Percentiles rank a stretch among this genome's conserved stretches.
Conservation (phyloP, 345 rosid species). For the Gynandropsis gynandra region DNA sequence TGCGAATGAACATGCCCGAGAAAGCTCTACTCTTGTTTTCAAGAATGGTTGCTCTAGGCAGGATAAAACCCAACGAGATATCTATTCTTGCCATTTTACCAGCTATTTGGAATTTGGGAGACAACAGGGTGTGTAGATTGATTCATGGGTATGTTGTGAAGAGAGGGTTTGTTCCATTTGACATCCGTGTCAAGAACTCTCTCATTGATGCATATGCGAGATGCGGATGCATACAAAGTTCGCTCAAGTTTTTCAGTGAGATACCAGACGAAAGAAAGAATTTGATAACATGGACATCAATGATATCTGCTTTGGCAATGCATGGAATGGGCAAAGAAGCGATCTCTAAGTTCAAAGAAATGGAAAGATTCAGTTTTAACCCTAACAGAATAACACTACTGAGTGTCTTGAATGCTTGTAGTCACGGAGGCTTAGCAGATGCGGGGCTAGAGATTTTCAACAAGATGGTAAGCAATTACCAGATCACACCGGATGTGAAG, state of each 20-base stretch:
- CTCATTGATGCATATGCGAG: constrained; percentile 65
- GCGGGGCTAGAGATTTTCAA: constrained; percentile 53
- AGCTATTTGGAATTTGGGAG: constrained; percentile 46
- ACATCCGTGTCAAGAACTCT: constrained; percentile 58
- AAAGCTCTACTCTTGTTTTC: constrained; percentile 63
- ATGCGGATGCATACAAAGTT: constrained; percentile 61
- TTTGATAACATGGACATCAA: constrained; percentile 74
- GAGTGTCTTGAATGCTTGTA: constrained; percentile 74
- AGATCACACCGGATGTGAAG: constrained; percentile 50
- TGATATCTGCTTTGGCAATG: constrained; percentile 76
- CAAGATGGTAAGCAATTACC: constrained; percentile 44
- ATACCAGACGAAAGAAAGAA: constrained; percentile 38
- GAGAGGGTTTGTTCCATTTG: constrained; percentile 44
- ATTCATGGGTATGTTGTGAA: constrained; percentile 58
- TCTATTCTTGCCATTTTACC: constrained; percentile 64
- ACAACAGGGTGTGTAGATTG: constrained; percentile 39
- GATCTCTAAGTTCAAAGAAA: constrained; percentile 38
- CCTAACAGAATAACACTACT: constrained; percentile 68
- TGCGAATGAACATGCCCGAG: constrained; percentile 33
- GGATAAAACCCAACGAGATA: constrained; percentile 46
- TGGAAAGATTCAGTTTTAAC: constrained; percentile 48
- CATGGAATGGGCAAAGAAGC: constrained; percentile 85
- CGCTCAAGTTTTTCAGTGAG: constrained; percentile 47
- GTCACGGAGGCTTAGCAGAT: constrained; percentile 80
- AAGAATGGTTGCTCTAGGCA: constrained; percentile 51